Conservation (phyloP, 2,329 filamentous ascomycete species). For the Fusarium temperatum region DNA sequence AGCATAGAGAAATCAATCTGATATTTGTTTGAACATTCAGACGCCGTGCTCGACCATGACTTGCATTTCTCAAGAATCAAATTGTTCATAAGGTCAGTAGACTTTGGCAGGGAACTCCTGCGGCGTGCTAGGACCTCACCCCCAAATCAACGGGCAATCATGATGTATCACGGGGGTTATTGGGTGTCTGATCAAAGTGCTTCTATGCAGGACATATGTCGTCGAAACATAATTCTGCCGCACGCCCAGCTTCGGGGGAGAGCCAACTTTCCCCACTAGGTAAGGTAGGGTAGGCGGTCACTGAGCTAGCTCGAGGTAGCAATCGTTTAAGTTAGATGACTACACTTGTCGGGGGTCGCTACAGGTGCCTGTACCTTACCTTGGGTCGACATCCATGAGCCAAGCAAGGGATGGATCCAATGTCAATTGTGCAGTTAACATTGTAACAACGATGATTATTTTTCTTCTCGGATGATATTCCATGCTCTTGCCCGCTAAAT, state of each 20-base stretch:
- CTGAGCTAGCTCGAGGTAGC: background rate
- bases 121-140: background rate
- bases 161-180: background rate
- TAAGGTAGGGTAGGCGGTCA: background rate
- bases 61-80: background rate
- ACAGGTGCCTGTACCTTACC: background rate
- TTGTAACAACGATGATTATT: background rate
- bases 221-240: background rate
- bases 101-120: background rate
- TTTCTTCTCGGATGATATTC: background rate
- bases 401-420: constrained; percentile 14
- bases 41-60: background rate
- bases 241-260: background rate
- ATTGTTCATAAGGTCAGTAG: background rate
- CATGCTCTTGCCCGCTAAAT: background rate
- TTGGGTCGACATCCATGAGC: background rate
- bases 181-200: background rate
- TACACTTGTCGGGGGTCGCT: background rate
- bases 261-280: background rate
- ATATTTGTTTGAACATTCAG: constrained; percentile 15
- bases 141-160: background rate
- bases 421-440: background rate
- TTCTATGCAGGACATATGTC: background rate
- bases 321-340: background rate
- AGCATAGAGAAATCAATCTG: constrained; percentile 13